Base-by-base conservation (phyloP, 768 basidiomycete species). In the Tulasnella sp. region DNA sequence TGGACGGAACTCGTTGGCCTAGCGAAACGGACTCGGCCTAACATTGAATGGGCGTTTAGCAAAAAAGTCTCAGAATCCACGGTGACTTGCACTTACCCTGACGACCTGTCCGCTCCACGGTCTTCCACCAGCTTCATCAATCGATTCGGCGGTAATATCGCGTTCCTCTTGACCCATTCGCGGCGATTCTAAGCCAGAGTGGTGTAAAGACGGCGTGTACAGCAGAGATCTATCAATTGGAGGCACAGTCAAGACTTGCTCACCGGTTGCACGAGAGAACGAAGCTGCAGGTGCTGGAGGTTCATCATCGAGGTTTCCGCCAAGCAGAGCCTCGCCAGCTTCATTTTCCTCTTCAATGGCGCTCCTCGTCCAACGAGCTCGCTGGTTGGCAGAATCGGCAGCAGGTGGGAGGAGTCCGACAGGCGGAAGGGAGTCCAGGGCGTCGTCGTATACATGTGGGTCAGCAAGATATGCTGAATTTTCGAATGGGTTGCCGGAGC, bases 331-430 rank as follows among this genome's bases (percentile, higher is more conserved):
- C 29, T 75, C 74, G 0, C 36, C 37, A 69, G 25, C 37, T 38
- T n/a, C 39, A 67, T 22, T n/a, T 22, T 67, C 67, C 34, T 37
- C 58, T n/a, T 67, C 74, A 36, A 74, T 31, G 22, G n/a, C 73
- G 17, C 71, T 45, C 71, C 67, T 37, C 68, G 39, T 75, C 67
- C 74, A 67, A 22, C 1, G 38, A 22, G 1, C 74, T 12, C 74
- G 36, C 49, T 49, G 49, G 22, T 22, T 49, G 31, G 19, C 17
- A 38, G 37, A 8, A 37, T 72, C 74, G 9, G 39, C 37, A 19
- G 54, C 74, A 5, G 74, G 74, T n/a, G 74, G 74, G 38, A 75
- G 67, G 22, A 75, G 49, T 29, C 74, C 74, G 22, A 40, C 25
- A 29, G 74, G 74, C 9, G 38, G 54, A n/a, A 64, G 74, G 36